Base-by-base conservation (phyloP, 768 basidiomycete species). In the Lyophyllum shimeji region DNA sequence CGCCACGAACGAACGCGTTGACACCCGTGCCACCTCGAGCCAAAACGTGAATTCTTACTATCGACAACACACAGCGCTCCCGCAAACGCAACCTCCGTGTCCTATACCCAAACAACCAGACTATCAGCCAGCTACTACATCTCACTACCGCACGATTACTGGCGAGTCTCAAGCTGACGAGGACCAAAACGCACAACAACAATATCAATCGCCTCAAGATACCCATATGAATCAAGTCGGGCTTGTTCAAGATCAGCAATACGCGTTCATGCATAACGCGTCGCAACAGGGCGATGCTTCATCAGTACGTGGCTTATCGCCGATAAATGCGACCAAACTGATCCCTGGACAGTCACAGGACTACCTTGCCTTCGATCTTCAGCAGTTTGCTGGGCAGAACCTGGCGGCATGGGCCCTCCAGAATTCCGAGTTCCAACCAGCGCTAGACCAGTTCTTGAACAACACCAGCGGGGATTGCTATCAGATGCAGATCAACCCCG, bases 361-460 rank as follows among this genome's bases (percentile, higher is more conserved):
- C 21, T 52, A 29, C 31, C 43, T 61, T 27, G 44, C 53, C 7
- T 58, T 61, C 33, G 27, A 47, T 46, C 27, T 61, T 11, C 53
- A 49, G n/a, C 60, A 53, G 45, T 60, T 54, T 31, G 52, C 53
- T 50, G 51, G 31, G 3, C 57, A 61, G n/a, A 50, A n/a, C 12
- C 49, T 61, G 1, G 47, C 3, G 1, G 27, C 49, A 7, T 61
- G 57, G 60, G 54, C 37, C 7, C 21, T 50, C 11, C 20, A 52
- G 29, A 54, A 61, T 33, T 50, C 60, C 9, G 60, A 58, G 15
- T 58, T 56, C 27, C 53, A 61, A 20, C 44, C 57, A 0, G 49
- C 57, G 24, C 51, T 61, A 11, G 54, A 58, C 25, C 50, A 58
- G 21, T 56, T 61, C 55, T 39, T 61, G 31, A 56, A 46, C 20